phyloP scores from a whole-genome alignment of 768 basidiomycete species.

The Suillus americanus region DNA sequence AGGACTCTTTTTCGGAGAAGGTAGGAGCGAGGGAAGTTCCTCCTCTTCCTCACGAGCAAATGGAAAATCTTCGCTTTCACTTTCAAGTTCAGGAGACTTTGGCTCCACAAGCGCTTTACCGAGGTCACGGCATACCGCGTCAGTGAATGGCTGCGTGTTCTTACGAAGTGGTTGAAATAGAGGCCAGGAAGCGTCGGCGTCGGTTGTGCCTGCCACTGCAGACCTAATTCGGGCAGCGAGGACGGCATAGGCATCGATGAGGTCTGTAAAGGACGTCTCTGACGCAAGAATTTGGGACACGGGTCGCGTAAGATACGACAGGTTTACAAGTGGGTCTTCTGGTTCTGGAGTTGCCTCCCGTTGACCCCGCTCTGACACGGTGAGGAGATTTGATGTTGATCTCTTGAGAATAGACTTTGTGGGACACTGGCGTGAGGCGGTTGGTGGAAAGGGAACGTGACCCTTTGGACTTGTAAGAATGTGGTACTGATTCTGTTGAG shows the following conservation, averaged over 20 bases:
- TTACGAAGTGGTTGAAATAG: conserved; percentile 70
- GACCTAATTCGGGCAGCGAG: conserved; percentile 65
- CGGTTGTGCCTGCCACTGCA: conserved; percentile 38
- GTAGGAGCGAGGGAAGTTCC: conserved; percentile 39
- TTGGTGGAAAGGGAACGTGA: conserved; percentile 22
- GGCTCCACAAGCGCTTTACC: conserved; percentile 66
- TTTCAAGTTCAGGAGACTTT: conserved; percentile 20
- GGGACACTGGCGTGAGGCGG: conserved; percentile 44
- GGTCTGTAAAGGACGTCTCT: conserved; percentile 49
- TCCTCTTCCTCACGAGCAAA: conserved; percentile 24
- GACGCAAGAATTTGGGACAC: conserved; percentile 56
- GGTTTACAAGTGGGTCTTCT: conserved; percentile 58
- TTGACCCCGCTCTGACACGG: conserved; percentile 40
- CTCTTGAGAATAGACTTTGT: conserved; percentile 73
- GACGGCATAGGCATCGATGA: conserved; percentile 74
- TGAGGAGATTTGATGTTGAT: conserved; percentile 30
- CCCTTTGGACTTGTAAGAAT: conserved; percentile 32
- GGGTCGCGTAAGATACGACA: conserved; percentile 64
- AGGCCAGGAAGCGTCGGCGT: conserved; percentile 65
- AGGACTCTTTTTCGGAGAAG: conserved; percentile 72
- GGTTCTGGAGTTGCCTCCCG: conserved; percentile 82
- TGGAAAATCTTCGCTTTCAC: conserved; percentile 16
- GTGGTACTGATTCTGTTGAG: conserved; percentile 50
- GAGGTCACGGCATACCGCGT: conserved; percentile 68
- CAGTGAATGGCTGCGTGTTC: conserved; percentile 49